A percentile compares a stretch with the other conserved stretches of the same genome.
These are phyloP conservation scores for Trichoderma arundinaceum DNA, from an alignment of 2,329 filamentous ascomycete genomes.

Conservation along the genomic window DNA sequence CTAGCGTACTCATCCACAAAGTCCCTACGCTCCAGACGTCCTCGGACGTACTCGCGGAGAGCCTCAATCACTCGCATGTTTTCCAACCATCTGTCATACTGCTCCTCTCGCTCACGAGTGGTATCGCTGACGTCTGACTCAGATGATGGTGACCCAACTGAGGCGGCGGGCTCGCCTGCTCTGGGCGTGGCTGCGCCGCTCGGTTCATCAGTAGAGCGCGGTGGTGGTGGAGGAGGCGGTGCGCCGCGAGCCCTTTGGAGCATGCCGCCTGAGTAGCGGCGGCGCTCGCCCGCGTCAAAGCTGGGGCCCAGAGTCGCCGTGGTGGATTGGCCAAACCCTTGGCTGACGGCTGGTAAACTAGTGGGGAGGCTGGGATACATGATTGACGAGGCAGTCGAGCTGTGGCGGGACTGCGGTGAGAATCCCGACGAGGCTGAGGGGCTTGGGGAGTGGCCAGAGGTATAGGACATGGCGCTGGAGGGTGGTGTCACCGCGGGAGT, in stretches of 20 bases:
- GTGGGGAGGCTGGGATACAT: slow-evolving; percentile 74
- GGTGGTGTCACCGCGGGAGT: slow-evolving; percentile 80
- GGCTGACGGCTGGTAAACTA: slow-evolving; percentile 65
- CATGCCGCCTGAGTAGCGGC: slow-evolving; percentile 70
- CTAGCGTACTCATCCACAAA: slow-evolving; percentile 50
- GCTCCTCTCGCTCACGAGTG: slow-evolving; percentile 63
- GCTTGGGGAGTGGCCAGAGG: slow-evolving; percentile 75
- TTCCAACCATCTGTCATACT: slow-evolving; percentile 69
- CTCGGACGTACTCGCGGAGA: slow-evolving; percentile 62
- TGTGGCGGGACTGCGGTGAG: slow-evolving; percentile 69
- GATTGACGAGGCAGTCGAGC: slow-evolving; percentile 62
- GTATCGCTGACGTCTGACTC: slow-evolving; percentile 59
- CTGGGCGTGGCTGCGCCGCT: slow-evolving; percentile 53
- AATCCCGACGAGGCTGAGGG: slow-evolving; percentile 70
- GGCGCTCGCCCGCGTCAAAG: slow-evolving; percentile 67
- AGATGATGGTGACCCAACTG: slow-evolving; percentile 60
- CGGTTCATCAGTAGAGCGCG: slow-evolving; percentile 39
- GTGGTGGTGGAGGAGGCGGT: slow-evolving; percentile 42
- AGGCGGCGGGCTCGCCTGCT: slow-evolving; percentile 49
- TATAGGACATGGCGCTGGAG: slow-evolving; percentile 76
- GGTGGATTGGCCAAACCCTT: slow-evolving; percentile 71
- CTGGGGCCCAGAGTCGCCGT: slow-evolving; percentile 73
- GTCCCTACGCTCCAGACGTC: slow-evolving; percentile 62
- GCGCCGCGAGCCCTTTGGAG: slow-evolving; percentile 63
- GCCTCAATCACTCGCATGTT: slow-evolving; percentile 69